A percentile compares a stretch with the other conserved stretches of the same genome.
These are phyloP conservation scores for Mimosa bimucronata DNA, from an alignment of 306 rosid genomes.

Conservation along the genomic window DNA sequence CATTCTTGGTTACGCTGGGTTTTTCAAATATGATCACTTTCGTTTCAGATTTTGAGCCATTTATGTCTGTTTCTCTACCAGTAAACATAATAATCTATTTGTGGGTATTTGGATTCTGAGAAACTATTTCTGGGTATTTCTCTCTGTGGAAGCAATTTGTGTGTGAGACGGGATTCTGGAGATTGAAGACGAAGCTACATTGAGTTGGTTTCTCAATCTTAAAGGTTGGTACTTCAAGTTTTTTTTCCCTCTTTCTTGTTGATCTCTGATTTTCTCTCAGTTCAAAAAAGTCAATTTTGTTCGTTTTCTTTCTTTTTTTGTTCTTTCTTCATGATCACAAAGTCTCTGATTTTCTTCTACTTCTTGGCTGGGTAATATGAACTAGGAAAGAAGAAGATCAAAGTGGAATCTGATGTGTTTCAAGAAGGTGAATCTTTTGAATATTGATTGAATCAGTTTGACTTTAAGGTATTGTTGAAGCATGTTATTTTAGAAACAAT, in stretches of 20 bases:
- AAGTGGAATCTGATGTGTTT: neutral
- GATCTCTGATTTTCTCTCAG: neutral
- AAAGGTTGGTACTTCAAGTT: neutral
- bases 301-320: neutral
- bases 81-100: neutral
- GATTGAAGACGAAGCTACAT: neutral
- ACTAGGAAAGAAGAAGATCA: neutral
- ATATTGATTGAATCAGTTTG: neutral
- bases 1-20: neutral
- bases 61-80: neutral
- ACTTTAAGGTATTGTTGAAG: neutral
- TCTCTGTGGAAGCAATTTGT: neutral
- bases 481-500: neutral
- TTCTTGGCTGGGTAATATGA: neutral
- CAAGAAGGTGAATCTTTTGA: neutral
- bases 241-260: neutral
- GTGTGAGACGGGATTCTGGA: neutral
- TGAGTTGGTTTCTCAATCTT: neutral
- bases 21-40: neutral
- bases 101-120: neutral
- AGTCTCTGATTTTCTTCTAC: neutral
- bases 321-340: neutral
- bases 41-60: neutral
- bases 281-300: neutral
- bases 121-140: neutral